These are phyloP conservation scores for Gastrodia elata DNA, from an alignment of 106 monocot species.

Conservation along the genomic window DNA sequence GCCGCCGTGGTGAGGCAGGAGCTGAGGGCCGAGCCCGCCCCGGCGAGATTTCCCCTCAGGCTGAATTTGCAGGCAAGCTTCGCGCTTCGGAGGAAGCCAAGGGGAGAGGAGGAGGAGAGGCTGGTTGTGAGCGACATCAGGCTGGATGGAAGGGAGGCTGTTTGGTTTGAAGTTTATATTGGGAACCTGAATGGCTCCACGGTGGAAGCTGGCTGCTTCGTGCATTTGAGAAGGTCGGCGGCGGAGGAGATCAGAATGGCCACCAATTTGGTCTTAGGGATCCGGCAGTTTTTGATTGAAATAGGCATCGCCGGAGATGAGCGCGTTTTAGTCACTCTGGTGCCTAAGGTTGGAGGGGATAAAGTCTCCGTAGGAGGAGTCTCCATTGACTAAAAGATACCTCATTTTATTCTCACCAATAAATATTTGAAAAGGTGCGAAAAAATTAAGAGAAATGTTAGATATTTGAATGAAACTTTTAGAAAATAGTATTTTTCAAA, in stretches of 20 bases:
- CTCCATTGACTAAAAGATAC: not conserved
- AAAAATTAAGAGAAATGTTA: no score
- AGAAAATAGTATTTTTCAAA: no score
- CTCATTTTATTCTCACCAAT: not conserved
- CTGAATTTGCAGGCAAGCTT: not conserved
- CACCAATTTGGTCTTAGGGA: constrained; percentile 22
- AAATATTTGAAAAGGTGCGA: no score
- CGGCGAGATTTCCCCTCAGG: not conserved
- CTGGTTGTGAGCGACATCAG: constrained; percentile 21
- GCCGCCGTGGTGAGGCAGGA: not conserved
- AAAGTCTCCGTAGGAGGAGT: not conserved
- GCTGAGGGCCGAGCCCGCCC: not conserved
- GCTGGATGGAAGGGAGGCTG: constrained; percentile 3
- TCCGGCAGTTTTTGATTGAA: constrained; percentile 32
- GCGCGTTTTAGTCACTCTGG: not conserved
- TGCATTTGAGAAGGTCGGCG: constrained; percentile 13
- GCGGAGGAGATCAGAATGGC: not conserved
- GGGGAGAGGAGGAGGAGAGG: constrained; percentile 11
- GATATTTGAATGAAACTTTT: no score
- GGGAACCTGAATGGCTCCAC: constrained; percentile 8
- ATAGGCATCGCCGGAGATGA: constrained; percentile 9
- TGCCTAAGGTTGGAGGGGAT: not conserved
- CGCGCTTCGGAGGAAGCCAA: not conserved
- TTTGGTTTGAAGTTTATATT: constrained; percentile 46
- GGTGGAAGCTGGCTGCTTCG: constrained; percentile 47